These are phyloP conservation scores for Petunia axillaris DNA, from an alignment of 257 asterid species.

Conservation along the genomic window DNA sequence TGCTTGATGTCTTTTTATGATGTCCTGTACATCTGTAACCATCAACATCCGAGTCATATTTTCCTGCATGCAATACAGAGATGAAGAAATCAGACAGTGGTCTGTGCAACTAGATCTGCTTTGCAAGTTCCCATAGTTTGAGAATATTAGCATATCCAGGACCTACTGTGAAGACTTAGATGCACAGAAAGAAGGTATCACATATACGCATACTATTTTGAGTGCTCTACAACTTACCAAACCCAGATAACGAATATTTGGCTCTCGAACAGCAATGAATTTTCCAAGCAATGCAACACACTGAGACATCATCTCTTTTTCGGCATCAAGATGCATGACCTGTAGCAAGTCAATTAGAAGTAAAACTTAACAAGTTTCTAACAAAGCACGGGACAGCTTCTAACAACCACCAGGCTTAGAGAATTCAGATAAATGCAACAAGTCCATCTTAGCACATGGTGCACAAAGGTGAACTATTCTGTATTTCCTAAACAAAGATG, in stretches of 20 bases:
- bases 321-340: constrained; percentile 99
- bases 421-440: background rate
- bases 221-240: constrained; percentile 59
- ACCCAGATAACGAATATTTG: constrained; percentile 96
- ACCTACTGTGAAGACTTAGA: constrained; percentile 15
- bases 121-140: constrained; percentile 13
- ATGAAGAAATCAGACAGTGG: constrained; percentile 30
- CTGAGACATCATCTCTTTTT: constrained; percentile 97
- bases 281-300: constrained; percentile 97
- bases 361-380: background rate
- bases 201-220: background rate
- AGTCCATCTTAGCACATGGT: constrained; percentile 19
- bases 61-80: constrained; percentile 60
- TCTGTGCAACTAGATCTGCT: background rate
- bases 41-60: constrained; percentile 97
- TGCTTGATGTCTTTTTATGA: constrained; percentile 94
- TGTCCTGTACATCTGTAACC: constrained; percentile 96
- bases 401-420: background rate
- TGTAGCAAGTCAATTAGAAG: constrained; percentile 32
- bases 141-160: background rate
- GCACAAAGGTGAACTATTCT: background rate
- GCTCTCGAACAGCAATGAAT: constrained; percentile 95
- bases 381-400: constrained; percentile 18
- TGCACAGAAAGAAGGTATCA: constrained; percentile 12
- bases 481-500: background rate